Base-by-base conservation (phyloP, 768 basidiomycete genomes). In the Pleurotus tuoliensis region DNA sequence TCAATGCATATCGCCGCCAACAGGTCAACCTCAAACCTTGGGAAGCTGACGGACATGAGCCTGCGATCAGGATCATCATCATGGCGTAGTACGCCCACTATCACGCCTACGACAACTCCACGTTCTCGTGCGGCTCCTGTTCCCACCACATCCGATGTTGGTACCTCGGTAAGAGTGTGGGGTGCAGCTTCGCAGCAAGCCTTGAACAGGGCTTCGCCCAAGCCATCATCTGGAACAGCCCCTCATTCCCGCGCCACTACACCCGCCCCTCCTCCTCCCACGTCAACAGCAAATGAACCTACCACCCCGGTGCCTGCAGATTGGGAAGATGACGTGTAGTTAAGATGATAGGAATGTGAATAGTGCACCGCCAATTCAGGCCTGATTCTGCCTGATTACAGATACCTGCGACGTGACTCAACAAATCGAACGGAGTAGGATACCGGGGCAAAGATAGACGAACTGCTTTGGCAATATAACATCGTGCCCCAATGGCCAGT, bases 31-130 rank as follows among this genome's bases (percentile, higher is more conserved):
- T 62, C 74, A n/a, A 76, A 70, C 56, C 74, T 86, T 4, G 88
- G 90, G 0, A 86, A 82, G 63, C 73, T 90, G 5, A 73, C 79
- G 0, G 84, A 88, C 64, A 62, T 88, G 49, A 77, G 82, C 44
- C 68, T 65, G 1, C 58, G 56, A 20, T 47, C 67, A 7, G 30
- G 58, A 13, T 46, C 61, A 1, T 56, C 59, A 39, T 63, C 65
- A 5, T 70, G 68, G 64, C 64, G 69, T 47, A 55, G 66, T 60
- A 58, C 46, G 25, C 6, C 55, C 3, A 64, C 59, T 39, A 54
- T 57, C 13, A 56, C 51, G 2, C 57, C 64, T 5, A 39, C 50
- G 20, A 50, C 51, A 18, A 22, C 44, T 22, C 27, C 52, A 5
- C 34, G 53, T 25, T 37, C 46, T 18, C 8, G 2, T 0, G 22